phyloP scores from a whole-genome alignment of 345 rosid species.

The Moricandia moricandioides region DNA sequence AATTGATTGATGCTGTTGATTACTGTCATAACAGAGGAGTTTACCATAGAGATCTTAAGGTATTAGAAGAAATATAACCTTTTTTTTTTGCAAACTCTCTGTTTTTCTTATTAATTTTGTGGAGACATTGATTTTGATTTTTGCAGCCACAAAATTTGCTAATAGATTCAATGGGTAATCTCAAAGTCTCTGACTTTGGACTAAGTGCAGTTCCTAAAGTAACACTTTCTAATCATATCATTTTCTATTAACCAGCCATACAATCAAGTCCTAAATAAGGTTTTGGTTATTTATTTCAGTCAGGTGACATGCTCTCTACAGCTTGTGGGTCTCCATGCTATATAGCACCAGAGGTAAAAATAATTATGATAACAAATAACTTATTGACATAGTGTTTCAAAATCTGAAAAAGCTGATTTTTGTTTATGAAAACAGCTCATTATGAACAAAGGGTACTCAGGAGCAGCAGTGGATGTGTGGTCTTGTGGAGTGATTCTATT shows the following conservation, averaged over 20 bases:
- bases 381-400: neutral
- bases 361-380: neutral
- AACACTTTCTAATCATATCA: constrained; percentile 3
- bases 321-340: constrained; percentile 97
- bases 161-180: constrained; percentile 63
- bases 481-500: constrained; percentile 92
- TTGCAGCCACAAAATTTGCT: constrained; percentile 88
- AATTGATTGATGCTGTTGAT: constrained; percentile 80
- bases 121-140: constrained; percentile 7
- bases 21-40: constrained; percentile 84
- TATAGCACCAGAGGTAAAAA: constrained; percentile 82
- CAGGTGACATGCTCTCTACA: constrained; percentile 75
- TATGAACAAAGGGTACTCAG: constrained; percentile 68
- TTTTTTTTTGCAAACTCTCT: neutral
- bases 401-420: too few species aligned
- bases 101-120: neutral
- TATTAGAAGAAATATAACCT: neutral
- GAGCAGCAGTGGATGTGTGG: constrained; percentile 90
- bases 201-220: constrained; percentile 75
- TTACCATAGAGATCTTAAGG: constrained; percentile 92
- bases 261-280: constrained; percentile 12
- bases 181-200: constrained; percentile 89
- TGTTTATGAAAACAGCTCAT: constrained; percentile 51
- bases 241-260: neutral
- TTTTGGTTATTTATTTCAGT: constrained; percentile 35